Conservation (phyloP, 2,329 filamentous ascomycete genomes). For the Paecilomyces variotii region DNA sequence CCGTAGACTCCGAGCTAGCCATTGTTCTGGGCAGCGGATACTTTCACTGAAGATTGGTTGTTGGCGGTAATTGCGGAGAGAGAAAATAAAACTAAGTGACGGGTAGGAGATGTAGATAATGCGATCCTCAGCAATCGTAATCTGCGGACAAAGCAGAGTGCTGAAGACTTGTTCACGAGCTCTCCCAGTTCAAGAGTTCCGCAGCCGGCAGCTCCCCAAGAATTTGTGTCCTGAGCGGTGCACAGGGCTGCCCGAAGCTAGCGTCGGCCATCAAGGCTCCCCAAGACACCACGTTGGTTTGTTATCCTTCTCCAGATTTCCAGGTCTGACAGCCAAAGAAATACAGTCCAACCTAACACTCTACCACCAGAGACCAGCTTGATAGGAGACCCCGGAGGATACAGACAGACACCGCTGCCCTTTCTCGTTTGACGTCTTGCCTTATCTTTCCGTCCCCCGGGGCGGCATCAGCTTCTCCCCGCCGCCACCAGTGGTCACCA, state of each 20-base stretch:
- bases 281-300: slow-evolving; percentile 20
- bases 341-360: slow-evolving; percentile 1
- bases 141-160: neutral
- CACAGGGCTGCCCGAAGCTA: slow-evolving; percentile 6
- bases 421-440: neutral
- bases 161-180: neutral
- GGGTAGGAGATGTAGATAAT: neutral
- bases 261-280: slow-evolving; percentile 10
- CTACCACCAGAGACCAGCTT: neutral
- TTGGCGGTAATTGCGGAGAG: neutral
- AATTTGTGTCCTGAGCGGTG: neutral
- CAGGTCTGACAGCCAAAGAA: slow-evolving; percentile 1
- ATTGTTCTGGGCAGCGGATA: slow-evolving; percentile 11
- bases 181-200: neutral
- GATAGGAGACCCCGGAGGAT: neutral
- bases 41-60: neutral
- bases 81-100: neutral
- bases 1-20: slow-evolving; percentile 17
- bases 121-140: neutral
- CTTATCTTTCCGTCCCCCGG: neutral
- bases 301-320: slow-evolving; percentile 5
- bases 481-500: neutral
- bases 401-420: neutral
- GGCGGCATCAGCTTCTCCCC: neutral
- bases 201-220: neutral